Conservation (phyloP, 257 asterid species). For the Lycium barbarum region DNA sequence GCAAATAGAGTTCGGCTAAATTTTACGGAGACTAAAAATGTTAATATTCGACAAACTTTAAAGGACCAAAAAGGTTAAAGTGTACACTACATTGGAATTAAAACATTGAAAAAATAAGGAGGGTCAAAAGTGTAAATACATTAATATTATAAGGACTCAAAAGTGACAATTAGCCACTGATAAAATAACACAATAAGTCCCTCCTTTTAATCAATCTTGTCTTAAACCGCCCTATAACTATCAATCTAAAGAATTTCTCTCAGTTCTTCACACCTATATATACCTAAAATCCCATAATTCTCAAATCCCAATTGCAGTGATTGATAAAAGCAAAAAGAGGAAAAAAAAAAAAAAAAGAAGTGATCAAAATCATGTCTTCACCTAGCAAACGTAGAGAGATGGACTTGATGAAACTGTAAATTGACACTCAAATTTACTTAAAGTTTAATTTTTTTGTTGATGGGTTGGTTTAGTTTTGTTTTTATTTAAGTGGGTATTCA, state of each 20-base stretch:
- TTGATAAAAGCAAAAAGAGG: slow-evolving; percentile 20
- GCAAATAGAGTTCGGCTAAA: too few relatives aligned
- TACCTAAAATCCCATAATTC: neutral
- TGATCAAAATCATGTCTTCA: slow-evolving; percentile 66
- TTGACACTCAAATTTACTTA: slow-evolving; percentile 27
- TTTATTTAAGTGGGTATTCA: neutral
- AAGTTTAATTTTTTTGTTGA: slow-evolving; percentile 19
- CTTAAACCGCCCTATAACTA: slow-evolving; percentile 37
- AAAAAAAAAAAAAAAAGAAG: neutral
- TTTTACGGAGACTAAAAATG: too few relatives aligned
- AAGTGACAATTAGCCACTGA: neutral
- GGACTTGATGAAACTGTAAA: slow-evolving; percentile 96
- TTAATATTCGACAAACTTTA: too few relatives aligned
- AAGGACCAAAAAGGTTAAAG: too few relatives aligned
- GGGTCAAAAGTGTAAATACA: neutral
- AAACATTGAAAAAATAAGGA: neutral
- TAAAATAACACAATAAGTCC: slow-evolving; percentile 2
- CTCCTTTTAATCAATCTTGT: slow-evolving; percentile 41
- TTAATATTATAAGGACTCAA: neutral
- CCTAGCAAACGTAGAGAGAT: slow-evolving; percentile 93
- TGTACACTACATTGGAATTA: neutral
- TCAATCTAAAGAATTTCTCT: neutral
- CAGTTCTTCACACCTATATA: slow-evolving; percentile 9
- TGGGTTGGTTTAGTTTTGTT: neutral
- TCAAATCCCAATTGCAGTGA: neutral